Evolutionary conservation across 345 rosid species (phyloP).

Genomic region (Bretschneidera sinensis): DNA sequence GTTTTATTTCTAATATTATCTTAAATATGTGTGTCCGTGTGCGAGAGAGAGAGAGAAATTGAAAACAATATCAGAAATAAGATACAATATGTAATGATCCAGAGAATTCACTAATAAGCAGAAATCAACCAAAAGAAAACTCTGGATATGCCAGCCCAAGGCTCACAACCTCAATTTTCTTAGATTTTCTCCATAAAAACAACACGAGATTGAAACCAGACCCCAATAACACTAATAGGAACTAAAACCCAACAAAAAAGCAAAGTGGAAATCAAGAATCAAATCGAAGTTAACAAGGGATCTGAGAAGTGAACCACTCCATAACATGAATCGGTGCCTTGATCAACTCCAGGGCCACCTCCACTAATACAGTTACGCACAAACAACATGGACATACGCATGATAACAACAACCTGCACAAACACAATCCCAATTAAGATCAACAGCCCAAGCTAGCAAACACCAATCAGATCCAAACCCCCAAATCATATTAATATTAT

Average conservation of each 20-base stretch:
- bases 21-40: no score
- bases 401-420: slow-evolving; percentile 58
- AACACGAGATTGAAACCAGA: neutral
- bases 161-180: neutral
- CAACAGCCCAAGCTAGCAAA: no score
- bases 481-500: no score
- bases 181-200: neutral
- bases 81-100: no score
- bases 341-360: slow-evolving; percentile 57
- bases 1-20: no score
- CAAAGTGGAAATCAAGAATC: neutral
- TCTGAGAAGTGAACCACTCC: slow-evolving; percentile 66
- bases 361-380: slow-evolving; percentile 55
- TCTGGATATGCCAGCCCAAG: neutral
- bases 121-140: no score
- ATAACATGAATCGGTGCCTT: slow-evolving; percentile 62
- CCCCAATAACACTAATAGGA: neutral
- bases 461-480: neutral
- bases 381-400: slow-evolving; percentile 70
- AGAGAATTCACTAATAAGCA: no score
- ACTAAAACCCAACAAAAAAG: neutral
- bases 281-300: slow-evolving; percentile 40
- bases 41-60: no score
- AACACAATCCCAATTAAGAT: neutral
- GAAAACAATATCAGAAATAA: no score